Evolutionary conservation across 805 yeast species (phyloP), one percentile per base, ranked within the genome.

Genomic region (Metschnikowia noctiluminum): DNA sequence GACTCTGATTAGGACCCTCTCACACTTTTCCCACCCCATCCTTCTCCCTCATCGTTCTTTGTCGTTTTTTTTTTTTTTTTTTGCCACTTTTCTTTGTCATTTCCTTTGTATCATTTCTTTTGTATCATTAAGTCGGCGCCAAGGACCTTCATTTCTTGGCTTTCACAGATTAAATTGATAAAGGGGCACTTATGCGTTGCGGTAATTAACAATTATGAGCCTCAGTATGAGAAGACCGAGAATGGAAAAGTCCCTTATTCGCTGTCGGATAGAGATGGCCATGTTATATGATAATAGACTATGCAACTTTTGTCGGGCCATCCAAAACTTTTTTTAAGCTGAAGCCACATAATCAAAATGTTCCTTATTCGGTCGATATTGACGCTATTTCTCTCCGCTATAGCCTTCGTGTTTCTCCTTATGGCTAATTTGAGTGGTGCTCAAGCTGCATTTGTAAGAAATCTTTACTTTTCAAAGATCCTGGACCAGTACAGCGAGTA

Each of bases 381-480:
- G 48, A 48, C 51, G 36, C 45, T 51, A 32, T 51, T 51, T 41
- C 41, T 45, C 36, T 51, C 54, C 45, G 45, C 54, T 28, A 42
- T 45, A 21, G 54, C 52, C 36, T 48, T 51, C 46, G 30, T 45
- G 50, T 48, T 51, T 30, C 52, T 51, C 34, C 41, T 51, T 32
- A 42, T 51, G 50, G 51, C 52, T 40, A 51, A 51, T 38, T 40
- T 51, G 28, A 51, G 54, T 34, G 54, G 54, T 2, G 54, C 50
- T 21, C 32, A 43, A 6, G 52, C 54, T 5, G 52, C 52, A 5
- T 51, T 51, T 30, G 51, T 48, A 34, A 42, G 54, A 30, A 48
- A 48, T 27, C 48, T 51, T 8, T 45, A 51, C 42, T 42, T 51
- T 31, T 49, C 53, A 31, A 46, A 40, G 13, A 46, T 49, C 35